Base-by-base conservation (phyloP, 1,284 basidiomycete species). In the Agroathelia rolfsii region DNA sequence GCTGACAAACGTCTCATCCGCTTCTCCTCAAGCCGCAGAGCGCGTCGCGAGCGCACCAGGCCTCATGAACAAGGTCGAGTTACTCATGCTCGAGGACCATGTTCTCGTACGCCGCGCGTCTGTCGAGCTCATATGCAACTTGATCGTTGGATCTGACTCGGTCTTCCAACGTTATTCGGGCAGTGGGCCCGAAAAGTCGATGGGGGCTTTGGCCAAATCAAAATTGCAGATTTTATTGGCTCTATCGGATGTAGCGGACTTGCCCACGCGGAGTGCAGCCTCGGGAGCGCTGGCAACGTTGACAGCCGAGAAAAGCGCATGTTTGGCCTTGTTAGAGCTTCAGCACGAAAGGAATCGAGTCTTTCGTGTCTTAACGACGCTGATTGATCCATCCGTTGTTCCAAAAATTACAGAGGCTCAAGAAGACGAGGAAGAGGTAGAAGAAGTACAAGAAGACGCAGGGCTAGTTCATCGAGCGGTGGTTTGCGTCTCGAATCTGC, bases 81-180 rank as follows among this genome's bases (percentile, higher is more conserved):
- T 85, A n/a, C 53, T 88, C 14, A 67, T 96, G 49, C 58, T 94
- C 20, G 84, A 88, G 47, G 86, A 92, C 35, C 83, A 96, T 50
- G 57, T 55, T 0, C 68, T 97, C 42, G 65, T 94, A 29, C 74
- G 89, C 12, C 67, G 94, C 37, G 93, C 94, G 1, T 77, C 89
- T 1, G 80, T 80, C 34, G 90, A 98, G 56, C 71, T 97, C n/a
- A 63, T 93, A 2, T 97, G 93, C 65, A 98, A 98, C 55, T 68
- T 98, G 16, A 69, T 90, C 26, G 73, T 67, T 9, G 80, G 80
- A 3, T 83, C 78, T 14, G 81, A 90, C 28, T 58, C 64, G 2
- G 74, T 83, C 2, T 92, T 84, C 52, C 66, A 73, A 40, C 67
- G 66, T 40, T 93, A 85, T 52, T 69, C 69, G 6, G 73, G 70